Evolutionary conservation across 2,329 filamentous ascomycete species (phyloP), one percentile per base, ranked within the genome.

Genomic region (Aspergillus aculeatinus): DNA sequence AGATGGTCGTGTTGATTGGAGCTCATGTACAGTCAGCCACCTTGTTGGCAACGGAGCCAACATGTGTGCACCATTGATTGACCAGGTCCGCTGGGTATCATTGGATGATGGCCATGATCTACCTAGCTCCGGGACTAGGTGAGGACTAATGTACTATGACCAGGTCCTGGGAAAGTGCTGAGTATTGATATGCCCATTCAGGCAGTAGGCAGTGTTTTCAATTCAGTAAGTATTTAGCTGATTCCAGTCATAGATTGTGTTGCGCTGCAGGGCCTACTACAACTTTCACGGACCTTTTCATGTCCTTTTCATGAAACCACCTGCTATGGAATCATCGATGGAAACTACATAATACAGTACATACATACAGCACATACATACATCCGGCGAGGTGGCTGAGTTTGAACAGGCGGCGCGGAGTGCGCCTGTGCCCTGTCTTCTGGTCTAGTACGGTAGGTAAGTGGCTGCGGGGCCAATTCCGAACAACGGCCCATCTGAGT

Each of bases 21-120:
- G 62, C 66, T 67, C 64, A 62, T 66, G 66, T 63, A 65, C 29
- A n/a, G 60, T 66, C 61, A 65, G 63, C 66, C 59, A 63, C 60
- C 61, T 63, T 64, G 62, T 60, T 61, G 61, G 58, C 63, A 61
- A 63, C 55, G 44, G 58, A 60, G 25, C 47, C 61, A 63, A 65
- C 61, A 67, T 66, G 65, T 66, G 65, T 65, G 61, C 63, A 11
- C 52, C 56, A 59, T 29, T 60, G 62, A 63, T 52, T 64, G 60
- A 62, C 55, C 51, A 42, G 29, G 49, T 35, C 16, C 9, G 44
- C 31, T 2, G 23, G 53, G 55, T 58, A 59, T 62, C 44, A 60
- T 63, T 59, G 58, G 62, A 44, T 52, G 60, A 27, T 12, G 35
- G 12, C 58, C 48, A 58, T 51, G 31, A 60, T 48, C 53, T 44